Evolutionary conservation across 257 asterid genomes (phyloP), one percentile per base, ranked within the genome.

Genomic region (Coffea canephora): DNA sequence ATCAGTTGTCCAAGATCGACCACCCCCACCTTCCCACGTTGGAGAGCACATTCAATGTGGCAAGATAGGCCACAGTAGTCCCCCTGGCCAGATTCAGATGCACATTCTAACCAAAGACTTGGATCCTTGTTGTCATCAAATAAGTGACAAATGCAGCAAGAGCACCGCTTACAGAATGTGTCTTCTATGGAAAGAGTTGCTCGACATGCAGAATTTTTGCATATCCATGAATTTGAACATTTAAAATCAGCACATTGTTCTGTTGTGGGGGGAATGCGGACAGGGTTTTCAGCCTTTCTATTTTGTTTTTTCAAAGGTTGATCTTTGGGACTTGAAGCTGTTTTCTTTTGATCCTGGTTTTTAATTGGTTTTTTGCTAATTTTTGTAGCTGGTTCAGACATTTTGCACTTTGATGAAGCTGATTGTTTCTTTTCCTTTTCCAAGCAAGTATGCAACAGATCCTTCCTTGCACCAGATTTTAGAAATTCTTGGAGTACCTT

Each of bases 101-200:
- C 78, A 88, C 97, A 94, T 82, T 90, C 93, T 86, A 92, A 79
- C 97, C 97, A 94, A 84, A 94, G 95, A 86, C 97, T 94, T 21
- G 95, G 97, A 90, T 94, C 98, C 88, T 94, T 92, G 86, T 92
- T 92, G 83, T 92, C 98, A 82, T 92, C 98, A 83, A 91, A 94
- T 76, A 87, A 83, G 88, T 92, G 96, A 76, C 96, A 94, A 68
- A 92, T 92, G 85, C 97, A 94, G 83, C 97, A 94, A 70, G 97
- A 91, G 86, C 97, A 94, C 87, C 98, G 90, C 89, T 86, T 94
- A 88, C 97, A 92, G 82, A 94, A 94, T 73, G 91, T 81, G 87
- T 89, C 97, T 46, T 92, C 94, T 12, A 83, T 87, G 23, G 97
- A 88, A 75, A 90, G 87, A 83, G 91, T 73, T 46, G 96, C 93